phyloP scores from a whole-genome alignment of 83 land plant species.

The Picea mariana region DNA sequence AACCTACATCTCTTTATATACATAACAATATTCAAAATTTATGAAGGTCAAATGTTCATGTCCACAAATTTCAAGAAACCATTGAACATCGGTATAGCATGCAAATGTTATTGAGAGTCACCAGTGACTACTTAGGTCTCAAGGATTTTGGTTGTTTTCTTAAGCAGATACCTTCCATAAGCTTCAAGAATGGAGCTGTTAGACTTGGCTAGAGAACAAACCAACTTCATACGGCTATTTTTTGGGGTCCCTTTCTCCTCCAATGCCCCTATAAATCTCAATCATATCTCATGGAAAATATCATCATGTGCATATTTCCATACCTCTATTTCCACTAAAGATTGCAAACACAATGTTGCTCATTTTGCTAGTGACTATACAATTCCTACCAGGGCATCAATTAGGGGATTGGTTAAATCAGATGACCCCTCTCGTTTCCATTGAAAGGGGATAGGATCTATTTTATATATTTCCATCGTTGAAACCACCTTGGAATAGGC shows the following conservation, averaged over 20 bases:
- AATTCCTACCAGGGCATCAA: constrained; percentile 49
- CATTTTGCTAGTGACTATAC: constrained; percentile 67
- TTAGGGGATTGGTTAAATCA: constrained; percentile 72
- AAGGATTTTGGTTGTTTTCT: constrained; percentile 59
- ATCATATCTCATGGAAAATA: constrained; percentile 68
- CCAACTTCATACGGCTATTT: constrained; percentile 75
- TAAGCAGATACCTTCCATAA: constrained; percentile 63
- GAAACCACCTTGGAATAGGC: constrained; percentile 85
- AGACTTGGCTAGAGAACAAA: constrained; percentile 61
- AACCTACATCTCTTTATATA: constrained; percentile 32
- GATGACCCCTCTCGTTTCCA: constrained; percentile 60
- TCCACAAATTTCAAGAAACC: constrained; percentile 63
- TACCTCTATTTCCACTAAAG: constrained; percentile 76
- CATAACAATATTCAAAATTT: constrained; percentile 28
- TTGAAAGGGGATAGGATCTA: constrained; percentile 64
- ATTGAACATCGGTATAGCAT: constrained; percentile 64
- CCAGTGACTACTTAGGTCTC: constrained; percentile 26
- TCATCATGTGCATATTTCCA: constrained; percentile 80
- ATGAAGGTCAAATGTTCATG: constrained; percentile 41
- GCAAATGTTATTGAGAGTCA: constrained; percentile 44
- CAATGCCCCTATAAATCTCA: constrained; percentile 65
- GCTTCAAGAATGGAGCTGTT: constrained; percentile 58
- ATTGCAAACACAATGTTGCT: constrained; percentile 82
- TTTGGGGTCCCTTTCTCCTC: constrained; percentile 65
- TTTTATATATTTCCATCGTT: constrained; percentile 75